Conservation (phyloP, 345 rosid species). For the Cardiospermum halicacabum region DNA sequence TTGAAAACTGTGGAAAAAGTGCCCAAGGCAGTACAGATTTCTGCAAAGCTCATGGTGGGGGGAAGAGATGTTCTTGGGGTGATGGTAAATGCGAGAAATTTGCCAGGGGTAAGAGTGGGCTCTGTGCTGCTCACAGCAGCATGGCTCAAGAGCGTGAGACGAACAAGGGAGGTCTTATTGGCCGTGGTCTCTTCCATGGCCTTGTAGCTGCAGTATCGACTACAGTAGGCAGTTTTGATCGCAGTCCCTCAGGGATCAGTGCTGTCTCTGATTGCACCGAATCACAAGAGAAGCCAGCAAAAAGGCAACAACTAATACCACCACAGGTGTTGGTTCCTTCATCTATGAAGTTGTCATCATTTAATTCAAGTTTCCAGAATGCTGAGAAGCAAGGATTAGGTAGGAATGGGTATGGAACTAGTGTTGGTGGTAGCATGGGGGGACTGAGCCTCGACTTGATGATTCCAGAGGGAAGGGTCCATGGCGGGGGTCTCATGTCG, state of each 20-base stretch:
- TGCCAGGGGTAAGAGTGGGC: conserved; percentile 90
- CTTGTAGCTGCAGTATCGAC: conserved; percentile 64
- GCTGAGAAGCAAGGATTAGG: conserved; percentile 38
- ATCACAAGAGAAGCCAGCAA: conserved; percentile 43
- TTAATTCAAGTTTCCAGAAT: conserved; percentile 28
- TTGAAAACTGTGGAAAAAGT: conserved; percentile 74
- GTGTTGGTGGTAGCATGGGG: conserved; percentile 20
- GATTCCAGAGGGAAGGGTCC: conserved; percentile 97
- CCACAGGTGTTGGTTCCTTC: conserved; percentile 84
- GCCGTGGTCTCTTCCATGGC: conserved; percentile 80
- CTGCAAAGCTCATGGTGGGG: conserved; percentile 98
- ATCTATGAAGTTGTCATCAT: conserved; percentile 67
- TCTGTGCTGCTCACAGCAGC: conserved; percentile 89
- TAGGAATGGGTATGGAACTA: conserved; percentile 17
- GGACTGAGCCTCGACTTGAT: conserved; percentile 39
- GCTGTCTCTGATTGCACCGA: conserved; percentile 59
- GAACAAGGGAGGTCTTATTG: conserved; percentile 52
- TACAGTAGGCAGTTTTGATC: conserved; percentile 43
- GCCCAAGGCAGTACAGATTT: conserved; percentile 96
- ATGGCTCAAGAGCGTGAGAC: conserved; percentile 47
- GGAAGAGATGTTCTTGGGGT: conserved; percentile 79
- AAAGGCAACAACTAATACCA: conserved; percentile 69
- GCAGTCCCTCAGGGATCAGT: conserved; percentile 55
- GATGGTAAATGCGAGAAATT: conserved; percentile 85
- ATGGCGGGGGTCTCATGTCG: conserved; percentile 91